A percentile compares a stretch with the other conserved stretches of the same genome.
Conservation (phyloP, 2,329 filamentous ascomycete genomes). For the Rugonectria rugulosa region DNA sequence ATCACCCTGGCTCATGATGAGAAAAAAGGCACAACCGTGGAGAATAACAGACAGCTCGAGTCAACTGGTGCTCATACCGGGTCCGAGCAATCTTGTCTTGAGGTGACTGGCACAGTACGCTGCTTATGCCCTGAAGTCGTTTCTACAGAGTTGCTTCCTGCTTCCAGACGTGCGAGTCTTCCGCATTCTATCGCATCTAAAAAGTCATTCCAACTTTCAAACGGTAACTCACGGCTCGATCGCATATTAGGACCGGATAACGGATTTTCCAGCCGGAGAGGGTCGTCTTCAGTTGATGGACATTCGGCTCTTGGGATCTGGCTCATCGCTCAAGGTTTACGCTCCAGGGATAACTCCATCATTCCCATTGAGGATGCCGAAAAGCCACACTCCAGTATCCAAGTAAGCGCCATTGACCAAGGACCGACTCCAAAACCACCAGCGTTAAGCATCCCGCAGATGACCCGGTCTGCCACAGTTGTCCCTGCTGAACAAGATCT, state of each 20-base stretch:
- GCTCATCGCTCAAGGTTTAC: slow-evolving; percentile 46
- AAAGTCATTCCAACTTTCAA: slow-evolving; percentile 30
- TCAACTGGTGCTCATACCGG: background rate
- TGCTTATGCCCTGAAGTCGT: slow-evolving; percentile 11
- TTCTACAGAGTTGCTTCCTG: background rate
- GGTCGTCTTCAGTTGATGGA: slow-evolving; percentile 42
- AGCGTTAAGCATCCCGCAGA: too few relatives aligned
- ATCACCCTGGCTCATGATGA: background rate
- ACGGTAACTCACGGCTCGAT: slow-evolving; percentile 26
- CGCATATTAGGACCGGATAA: slow-evolving; percentile 33
- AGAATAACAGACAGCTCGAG: background rate
- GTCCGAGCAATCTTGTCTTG: background rate
- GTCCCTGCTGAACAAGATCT: too few relatives aligned
- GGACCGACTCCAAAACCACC: background rate
- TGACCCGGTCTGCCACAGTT: too few relatives aligned
- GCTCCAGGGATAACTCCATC: slow-evolving; percentile 38
- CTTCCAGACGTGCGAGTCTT: slow-evolving; percentile 8
- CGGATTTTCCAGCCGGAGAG: slow-evolving; percentile 41
- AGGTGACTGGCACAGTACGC: slow-evolving; percentile 7
- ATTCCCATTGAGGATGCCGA: slow-evolving; percentile 24
- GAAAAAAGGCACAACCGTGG: background rate
- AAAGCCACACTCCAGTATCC: background rate
- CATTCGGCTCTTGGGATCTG: slow-evolving; percentile 47
- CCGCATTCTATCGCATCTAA: slow-evolving; percentile 18
- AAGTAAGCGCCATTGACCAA: background rate